Percentiles rank a stretch among this genome's conserved stretches.
phyloP scores from a whole-genome alignment of 2,329 filamentous ascomycete species.

The Phialophora macrospora region DNA sequence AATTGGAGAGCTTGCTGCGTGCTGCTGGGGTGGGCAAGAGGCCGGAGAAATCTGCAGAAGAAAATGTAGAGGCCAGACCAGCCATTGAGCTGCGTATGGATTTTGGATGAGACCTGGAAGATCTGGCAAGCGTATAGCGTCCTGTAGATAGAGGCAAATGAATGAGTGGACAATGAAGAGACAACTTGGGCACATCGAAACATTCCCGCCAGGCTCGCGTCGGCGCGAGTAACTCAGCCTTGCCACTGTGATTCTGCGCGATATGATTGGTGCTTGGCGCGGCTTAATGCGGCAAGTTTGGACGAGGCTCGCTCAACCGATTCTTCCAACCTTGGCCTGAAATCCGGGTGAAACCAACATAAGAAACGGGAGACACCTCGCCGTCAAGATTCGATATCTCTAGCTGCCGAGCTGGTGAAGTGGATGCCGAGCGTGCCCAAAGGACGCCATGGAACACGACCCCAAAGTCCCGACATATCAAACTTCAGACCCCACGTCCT shows the following conservation, averaged over 20 bases:
- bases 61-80: constrained; percentile 64
- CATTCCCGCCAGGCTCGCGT: neutral
- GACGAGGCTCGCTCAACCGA: no score
- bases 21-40: constrained; percentile 60
- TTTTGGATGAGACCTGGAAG: constrained; percentile 63
- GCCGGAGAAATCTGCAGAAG: constrained; percentile 50
- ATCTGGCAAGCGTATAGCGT: neutral
- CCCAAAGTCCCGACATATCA: constrained; percentile 68
- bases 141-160: constrained; percentile 5
- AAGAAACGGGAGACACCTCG: neutral
- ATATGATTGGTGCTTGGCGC: constrained; percentile 22
- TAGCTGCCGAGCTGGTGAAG: no score
- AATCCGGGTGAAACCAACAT: neutral
- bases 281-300: neutral
- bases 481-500: constrained; percentile 82
- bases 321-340: neutral
- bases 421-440: neutral
- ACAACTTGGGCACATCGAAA: neutral
- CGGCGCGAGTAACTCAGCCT: neutral
- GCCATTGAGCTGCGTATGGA: constrained; percentile 95
- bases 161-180: neutral
- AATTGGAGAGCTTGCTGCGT: constrained; percentile 81
- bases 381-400: neutral
- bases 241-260: neutral
- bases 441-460: constrained; percentile 69